Base-by-base conservation (phyloP, 129 eudicot genomes). In the Scalesia atractyloides region DNA sequence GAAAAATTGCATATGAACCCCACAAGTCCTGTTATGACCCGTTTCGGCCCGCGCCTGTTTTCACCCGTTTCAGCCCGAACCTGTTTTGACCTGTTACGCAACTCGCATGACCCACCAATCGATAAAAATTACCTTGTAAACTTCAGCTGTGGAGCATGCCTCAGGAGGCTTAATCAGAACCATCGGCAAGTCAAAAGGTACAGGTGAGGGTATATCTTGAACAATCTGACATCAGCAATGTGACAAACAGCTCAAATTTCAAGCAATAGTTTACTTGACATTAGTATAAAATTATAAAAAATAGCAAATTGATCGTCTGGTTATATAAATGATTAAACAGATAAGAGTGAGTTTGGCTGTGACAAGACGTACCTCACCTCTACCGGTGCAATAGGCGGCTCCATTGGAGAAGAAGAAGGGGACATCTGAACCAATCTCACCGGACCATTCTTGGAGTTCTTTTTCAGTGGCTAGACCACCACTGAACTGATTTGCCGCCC, bases 401-500 rank as follows among this genome's bases (percentile, higher is more conserved):
- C 99, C 99, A 62, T 81, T 83, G 39, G 99, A 95, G 69, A 95
- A 90, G 81, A 95, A 95, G 81, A 95, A 95, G 50, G 97, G 96
- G 43, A 95, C 81, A 82, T 95, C 97, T 9, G 99, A 95, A 26
- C 99, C 99, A 70, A 95, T 95, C 79, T 95, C 99, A 69, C 96
- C 69, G 9, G 99, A 95, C 99, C 99, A 95, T 75, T 95, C 94
- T 82, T 90, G 99, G 41, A 95, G 96, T 61, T 95, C 88, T 76
- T 90, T 83, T 74, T 90, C 99, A 37, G 89, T 76, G 34, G 96
- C 99, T 78, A 95, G 64, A 68, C 94, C 54, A 73, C 97, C 96
- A 76, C 85, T 88, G 72, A 95, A 95, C 37, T 86, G 99, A 79
- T 95, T 95, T 80, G 94, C 96, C n/a, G 99, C 99, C 99, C 99